phyloP scores from a whole-genome alignment of 495 filamentous ascomycete genomes.

The Penicillium riverlandense region DNA sequence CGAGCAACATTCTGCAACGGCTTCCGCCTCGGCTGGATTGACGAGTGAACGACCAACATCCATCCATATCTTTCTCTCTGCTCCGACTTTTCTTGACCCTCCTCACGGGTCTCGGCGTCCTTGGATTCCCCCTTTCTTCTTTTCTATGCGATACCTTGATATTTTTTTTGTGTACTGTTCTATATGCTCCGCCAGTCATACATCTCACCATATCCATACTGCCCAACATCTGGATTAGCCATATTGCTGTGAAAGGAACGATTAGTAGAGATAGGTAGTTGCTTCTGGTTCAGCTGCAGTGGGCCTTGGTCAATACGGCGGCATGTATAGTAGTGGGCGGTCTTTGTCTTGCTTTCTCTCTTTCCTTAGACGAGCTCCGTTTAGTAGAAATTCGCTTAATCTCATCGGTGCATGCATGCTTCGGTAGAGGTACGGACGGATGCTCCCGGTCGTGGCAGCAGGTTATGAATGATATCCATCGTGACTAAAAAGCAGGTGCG shows the following conservation, averaged over 20 bases:
- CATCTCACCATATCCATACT: neutral
- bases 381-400: too few relatives aligned
- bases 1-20: too few relatives aligned
- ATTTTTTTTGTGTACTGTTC: constrained; percentile 5
- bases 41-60: constrained; percentile 12
- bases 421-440: neutral
- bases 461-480: neutral
- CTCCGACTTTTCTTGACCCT: constrained; percentile 5
- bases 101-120: constrained; percentile 13
- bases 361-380: too few relatives aligned
- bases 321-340: too few relatives aligned
- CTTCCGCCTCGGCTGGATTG: constrained; percentile 4
- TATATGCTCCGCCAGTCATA: constrained; percentile 1
- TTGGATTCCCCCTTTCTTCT: constrained; percentile 3
- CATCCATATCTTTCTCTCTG: constrained; percentile 4
- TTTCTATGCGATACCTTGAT: constrained; percentile 15
- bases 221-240: neutral
- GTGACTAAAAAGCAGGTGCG: neutral
- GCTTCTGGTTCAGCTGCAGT: too few relatives aligned
- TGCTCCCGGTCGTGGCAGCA: neutral
- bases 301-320: too few relatives aligned
- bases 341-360: too few relatives aligned
- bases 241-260: neutral
- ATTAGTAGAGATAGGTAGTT: too few relatives aligned
- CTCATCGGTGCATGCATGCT: neutral